Evolutionary conservation across 352 stramenopile species (phyloP).

Genomic region (Phytophthora vignae): DNA sequence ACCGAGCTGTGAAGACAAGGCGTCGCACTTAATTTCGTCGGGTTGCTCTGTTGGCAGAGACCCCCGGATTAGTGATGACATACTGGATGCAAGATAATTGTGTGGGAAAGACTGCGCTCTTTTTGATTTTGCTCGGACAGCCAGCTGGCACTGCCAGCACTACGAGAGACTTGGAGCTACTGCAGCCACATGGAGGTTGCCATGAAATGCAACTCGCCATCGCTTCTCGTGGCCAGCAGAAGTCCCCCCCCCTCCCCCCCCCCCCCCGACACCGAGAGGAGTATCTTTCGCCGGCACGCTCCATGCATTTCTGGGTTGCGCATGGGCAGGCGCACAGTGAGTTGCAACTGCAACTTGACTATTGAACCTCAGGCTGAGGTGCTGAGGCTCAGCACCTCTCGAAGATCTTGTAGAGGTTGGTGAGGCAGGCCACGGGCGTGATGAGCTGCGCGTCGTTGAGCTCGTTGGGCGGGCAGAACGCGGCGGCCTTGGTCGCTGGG

Average conservation of each 20-base stretch:
- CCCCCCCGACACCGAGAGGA: no score
- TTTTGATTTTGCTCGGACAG: not conserved
- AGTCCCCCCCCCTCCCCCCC: no score
- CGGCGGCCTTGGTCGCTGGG: slow-evolving; percentile 85
- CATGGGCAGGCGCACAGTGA: no score
- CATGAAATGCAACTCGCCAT: no score
- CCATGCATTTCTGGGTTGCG: no score
- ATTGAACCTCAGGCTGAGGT: no score
- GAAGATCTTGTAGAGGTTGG: slow-evolving; percentile 99
- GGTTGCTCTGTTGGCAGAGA: not conserved
- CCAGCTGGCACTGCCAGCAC: no score
- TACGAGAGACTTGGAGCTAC: no score
- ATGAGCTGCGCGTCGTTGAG: slow-evolving; percentile 87
- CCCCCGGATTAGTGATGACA: not conserved
- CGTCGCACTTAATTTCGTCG: not conserved
- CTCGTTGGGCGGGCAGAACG: slow-evolving; percentile 71
- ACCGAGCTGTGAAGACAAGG: not conserved
- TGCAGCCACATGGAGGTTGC: no score
- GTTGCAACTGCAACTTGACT: no score
- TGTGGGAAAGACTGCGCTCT: not conserved
- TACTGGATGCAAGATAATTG: not conserved
- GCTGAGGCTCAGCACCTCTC: slow-evolving; percentile 97
- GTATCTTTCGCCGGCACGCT: no score
- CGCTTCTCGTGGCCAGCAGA: no score
- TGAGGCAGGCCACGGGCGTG: slow-evolving; percentile 92